Evolutionary conservation across 345 rosid species (phyloP), one percentile per base, ranked within the genome.

Genomic region (Eucalyptus tenuipes): DNA sequence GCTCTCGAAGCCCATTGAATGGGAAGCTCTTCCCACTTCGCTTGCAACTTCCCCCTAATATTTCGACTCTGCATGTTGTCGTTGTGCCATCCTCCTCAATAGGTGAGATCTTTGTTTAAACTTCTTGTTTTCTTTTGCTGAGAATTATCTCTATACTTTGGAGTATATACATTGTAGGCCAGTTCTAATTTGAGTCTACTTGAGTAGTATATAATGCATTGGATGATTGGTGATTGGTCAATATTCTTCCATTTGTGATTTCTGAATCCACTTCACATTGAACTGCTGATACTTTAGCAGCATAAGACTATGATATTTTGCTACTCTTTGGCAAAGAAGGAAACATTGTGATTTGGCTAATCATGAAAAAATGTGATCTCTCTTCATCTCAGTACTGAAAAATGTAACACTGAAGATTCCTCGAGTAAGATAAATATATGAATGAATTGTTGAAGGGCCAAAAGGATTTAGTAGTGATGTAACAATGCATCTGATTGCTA

Each of bases 41-140:
- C 45, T 93, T 98, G 91, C 99, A 95, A 92, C 99, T 98, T 89
- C 99, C 99, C 37, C 99, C 99, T 37, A 97, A 96, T 91, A 95
- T 91, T 68, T 91, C 96, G 5, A 93, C 95, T 88, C 75, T 98
- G 95, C 98, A 95, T 90, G 99, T 98, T 57, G 57, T 98, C 40
- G 90, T 97, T 40, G 93, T 98, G 50, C 95, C 94, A 5, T 89
- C 93, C 7, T 90, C 92, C 2, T 94, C 95, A 25, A 89, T 89
- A 92, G 92, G 98, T 94, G 88, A 91, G 92, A 10, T 40, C 47
- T 17, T 87, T 71, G 85, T 49, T 55, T 84, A 5, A 49, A 8
- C 3, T 64, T 44, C 59, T 59, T 40, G 31, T 25, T 75, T 75
- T 22, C 16, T 57, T 64, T 37, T 27, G 80, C 84, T 84, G 9